Conservation (phyloP, 805 yeast species). For the Yarrowia deformans region DNA sequence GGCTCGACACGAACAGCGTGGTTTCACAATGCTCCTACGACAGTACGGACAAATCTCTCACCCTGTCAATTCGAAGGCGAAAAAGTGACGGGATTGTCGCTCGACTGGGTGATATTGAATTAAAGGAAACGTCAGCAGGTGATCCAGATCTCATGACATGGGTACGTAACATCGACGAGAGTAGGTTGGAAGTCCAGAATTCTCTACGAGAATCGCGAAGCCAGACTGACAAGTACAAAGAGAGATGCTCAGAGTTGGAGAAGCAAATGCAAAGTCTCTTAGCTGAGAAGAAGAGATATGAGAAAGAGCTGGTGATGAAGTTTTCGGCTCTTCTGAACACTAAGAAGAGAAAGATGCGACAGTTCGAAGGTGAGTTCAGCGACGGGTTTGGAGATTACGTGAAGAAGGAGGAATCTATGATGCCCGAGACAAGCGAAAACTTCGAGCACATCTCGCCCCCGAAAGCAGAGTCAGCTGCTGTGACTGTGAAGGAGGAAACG, state of each 20-base stretch:
- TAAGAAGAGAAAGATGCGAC: constrained; percentile 42
- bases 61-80: constrained; percentile 19
- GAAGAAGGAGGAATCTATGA: constrained; percentile 24
- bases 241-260: constrained; percentile 32
- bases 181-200: constrained; percentile 7
- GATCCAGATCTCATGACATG: constrained; percentile 33
- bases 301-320: constrained; percentile 41
- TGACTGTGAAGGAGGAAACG: constrained; percentile 9
- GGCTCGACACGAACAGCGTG: constrained; percentile 3
- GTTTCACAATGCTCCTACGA: constrained; percentile 24
- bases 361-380: constrained; percentile 30
- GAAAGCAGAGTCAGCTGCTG: background rate
- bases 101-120: constrained; percentile 17
- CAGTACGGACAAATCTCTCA: constrained; percentile 33
- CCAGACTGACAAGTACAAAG: constrained; percentile 18
- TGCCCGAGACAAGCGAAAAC: background rate
- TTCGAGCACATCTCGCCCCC: background rate
- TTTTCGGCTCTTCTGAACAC: constrained; percentile 42
- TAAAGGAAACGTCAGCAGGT: constrained; percentile 17
- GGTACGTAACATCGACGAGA: constrained; percentile 21
- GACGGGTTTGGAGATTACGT: constrained; percentile 25
- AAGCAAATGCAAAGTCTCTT: constrained; percentile 41
- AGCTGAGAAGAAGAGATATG: constrained; percentile 40
- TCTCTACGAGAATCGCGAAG: constrained; percentile 13
- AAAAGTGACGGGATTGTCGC: constrained; percentile 26